phyloP scores from a whole-genome alignment of 2,329 filamentous ascomycete species.

The Stagonosporopsis chrysanthemi region DNA sequence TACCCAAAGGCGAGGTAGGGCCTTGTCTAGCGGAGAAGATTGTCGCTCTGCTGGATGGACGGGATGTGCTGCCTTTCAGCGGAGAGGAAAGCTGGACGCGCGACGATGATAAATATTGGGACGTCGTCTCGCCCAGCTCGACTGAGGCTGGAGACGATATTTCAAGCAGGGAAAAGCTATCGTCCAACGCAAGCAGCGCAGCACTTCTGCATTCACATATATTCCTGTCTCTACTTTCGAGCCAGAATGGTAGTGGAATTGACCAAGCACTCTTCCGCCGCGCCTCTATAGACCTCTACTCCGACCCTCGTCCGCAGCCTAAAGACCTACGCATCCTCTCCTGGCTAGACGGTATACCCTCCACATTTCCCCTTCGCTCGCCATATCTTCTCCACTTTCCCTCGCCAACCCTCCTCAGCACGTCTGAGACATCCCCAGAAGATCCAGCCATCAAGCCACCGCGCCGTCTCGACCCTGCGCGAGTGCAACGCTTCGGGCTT shows the following conservation, averaged over 20 bases:
- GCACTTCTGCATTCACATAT: background rate
- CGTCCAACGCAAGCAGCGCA: too few species aligned
- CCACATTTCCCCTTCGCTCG: background rate
- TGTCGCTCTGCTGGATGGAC: constrained; percentile 4
- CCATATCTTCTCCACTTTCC: background rate
- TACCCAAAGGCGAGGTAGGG: constrained; percentile 12
- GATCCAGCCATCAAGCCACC: background rate
- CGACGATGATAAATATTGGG: constrained; percentile 35
- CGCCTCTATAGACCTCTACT: background rate
- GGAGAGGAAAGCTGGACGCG: constrained; percentile 40
- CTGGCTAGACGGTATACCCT: background rate
- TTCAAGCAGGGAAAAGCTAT: too few species aligned
- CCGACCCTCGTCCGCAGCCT: background rate
- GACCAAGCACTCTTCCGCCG: background rate
- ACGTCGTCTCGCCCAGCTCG: constrained; percentile 11
- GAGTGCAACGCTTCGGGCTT: background rate
- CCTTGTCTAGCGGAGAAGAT: constrained; percentile 36
- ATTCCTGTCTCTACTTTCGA: background rate
- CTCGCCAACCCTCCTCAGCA: background rate
- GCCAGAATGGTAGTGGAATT: too few species aligned
- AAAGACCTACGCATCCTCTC: background rate
- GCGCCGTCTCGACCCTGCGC: background rate
- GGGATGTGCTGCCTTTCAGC: constrained; percentile 14
- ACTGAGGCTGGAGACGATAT: background rate
- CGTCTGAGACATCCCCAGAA: background rate